These are phyloP conservation scores for Mycena indigotica DNA, from an alignment of 768 basidiomycete species.

Conservation along the genomic window DNA sequence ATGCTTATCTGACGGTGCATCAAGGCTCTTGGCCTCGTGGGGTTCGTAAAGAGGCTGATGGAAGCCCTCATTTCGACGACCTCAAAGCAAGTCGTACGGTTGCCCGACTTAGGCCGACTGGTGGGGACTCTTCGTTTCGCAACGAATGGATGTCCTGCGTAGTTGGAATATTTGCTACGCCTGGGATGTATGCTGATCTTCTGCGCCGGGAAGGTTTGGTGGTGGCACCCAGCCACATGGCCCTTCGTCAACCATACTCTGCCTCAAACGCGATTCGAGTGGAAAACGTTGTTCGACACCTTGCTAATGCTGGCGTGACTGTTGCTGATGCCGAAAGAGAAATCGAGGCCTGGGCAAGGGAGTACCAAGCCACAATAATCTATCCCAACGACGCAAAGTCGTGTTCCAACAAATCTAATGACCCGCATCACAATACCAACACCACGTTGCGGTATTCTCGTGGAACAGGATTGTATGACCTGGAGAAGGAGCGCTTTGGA, in stretches of 20 bases:
- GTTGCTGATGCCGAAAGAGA: neutral
- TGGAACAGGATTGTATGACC: neutral
- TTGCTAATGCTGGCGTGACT: neutral
- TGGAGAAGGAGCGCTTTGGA: neutral
- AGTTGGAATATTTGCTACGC: slow-evolving; percentile 42
- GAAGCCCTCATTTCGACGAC: slow-evolving; percentile 42
- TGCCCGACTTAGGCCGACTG: slow-evolving; percentile 46
- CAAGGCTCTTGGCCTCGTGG: slow-evolving; percentile 51
- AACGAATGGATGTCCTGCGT: slow-evolving; percentile 43
- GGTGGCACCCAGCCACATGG: slow-evolving; percentile 30
- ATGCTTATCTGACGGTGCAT: slow-evolving; percentile 46
- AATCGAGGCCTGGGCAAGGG: neutral
- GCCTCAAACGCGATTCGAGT: neutral
- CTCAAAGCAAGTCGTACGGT: slow-evolving; percentile 49
- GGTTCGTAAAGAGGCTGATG: slow-evolving; percentile 42
- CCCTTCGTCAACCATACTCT: neutral
- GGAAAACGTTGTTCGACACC: neutral
- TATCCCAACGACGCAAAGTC: neutral
- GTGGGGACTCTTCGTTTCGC: slow-evolving; percentile 37
- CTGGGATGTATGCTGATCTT: slow-evolving; percentile 41
- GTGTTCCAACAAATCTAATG: neutral
- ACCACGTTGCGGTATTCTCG: neutral
- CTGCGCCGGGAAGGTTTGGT: slow-evolving; percentile 36
- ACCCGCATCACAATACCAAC: neutral
- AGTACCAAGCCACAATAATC: neutral